phyloP scores from a whole-genome alignment of 352 stramenopile genomes.

The Bremia lactucae region DNA sequence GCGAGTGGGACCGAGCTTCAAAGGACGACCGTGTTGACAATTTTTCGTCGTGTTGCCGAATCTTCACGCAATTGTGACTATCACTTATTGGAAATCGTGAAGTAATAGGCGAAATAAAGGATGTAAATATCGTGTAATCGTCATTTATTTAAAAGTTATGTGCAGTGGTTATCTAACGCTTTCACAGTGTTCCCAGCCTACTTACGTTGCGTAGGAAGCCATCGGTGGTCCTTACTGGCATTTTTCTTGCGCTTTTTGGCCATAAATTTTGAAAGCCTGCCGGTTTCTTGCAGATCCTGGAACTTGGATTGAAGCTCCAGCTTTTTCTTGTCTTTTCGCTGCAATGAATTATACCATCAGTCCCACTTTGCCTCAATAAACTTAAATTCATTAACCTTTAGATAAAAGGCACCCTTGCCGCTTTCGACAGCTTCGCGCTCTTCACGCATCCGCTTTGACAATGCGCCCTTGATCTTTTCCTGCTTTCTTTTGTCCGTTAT shows the following conservation, averaged over 20 bases:
- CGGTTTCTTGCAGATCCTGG: constrained; percentile 79
- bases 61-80: constrained; percentile 28
- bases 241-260: constrained; percentile 91
- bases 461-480: constrained; percentile 51
- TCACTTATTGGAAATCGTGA: constrained; percentile 5
- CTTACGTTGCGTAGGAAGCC: constrained; percentile 81
- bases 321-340: constrained; percentile 88
- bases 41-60: constrained; percentile 37
- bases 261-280: constrained; percentile 88
- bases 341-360: constrained; percentile 2
- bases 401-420: constrained; percentile 87
- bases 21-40: constrained; percentile 46
- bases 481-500: constrained; percentile 65
- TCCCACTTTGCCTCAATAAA: neutral
- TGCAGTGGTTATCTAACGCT: too few relatives aligned
- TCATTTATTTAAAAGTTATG: too few relatives aligned
- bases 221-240: constrained; percentile 87
- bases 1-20: constrained; percentile 21
- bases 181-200: too few relatives aligned
- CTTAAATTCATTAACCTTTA: constrained; percentile 42
- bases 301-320: constrained; percentile 87
- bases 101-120: constrained; percentile 15
- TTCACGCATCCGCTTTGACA: constrained; percentile 76
- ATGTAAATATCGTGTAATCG: too few relatives aligned
- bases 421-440: constrained; percentile 82